phyloP scores from a whole-genome alignment of 768 basidiomycete species.

The Dioszegia hungarica region DNA sequence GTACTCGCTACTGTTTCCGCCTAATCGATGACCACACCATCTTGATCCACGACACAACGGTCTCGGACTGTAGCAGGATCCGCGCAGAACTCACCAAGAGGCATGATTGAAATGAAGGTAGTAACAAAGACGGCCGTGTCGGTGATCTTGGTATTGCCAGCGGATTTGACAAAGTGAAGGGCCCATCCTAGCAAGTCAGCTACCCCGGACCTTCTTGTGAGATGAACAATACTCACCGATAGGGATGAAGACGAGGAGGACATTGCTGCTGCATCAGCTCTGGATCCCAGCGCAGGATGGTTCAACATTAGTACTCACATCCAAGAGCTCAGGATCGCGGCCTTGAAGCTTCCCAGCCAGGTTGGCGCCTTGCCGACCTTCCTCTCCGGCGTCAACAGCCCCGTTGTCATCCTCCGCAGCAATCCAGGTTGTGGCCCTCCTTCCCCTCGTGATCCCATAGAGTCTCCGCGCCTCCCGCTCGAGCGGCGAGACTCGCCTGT shows the following conservation, averaged over 20 bases:
- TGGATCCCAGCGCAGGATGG: too few species aligned
- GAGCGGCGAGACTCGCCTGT: slow-evolving; percentile 1
- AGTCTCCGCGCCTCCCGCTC: not conserved
- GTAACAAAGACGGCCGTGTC: slow-evolving; percentile 55
- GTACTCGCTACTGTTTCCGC: too few species aligned
- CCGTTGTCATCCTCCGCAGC: slow-evolving; percentile 44
- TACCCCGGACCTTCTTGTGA: not conserved
- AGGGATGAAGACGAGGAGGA: slow-evolving; percentile 55
- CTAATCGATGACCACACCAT: too few species aligned
- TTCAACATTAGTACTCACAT: slow-evolving; percentile 24
- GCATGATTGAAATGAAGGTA: slow-evolving; percentile 55
- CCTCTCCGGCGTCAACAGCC: slow-evolving; percentile 41
- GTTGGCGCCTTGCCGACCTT: slow-evolving; percentile 39
- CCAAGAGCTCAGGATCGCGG: slow-evolving; percentile 38
- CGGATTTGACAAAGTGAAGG: slow-evolving; percentile 52
- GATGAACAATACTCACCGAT: slow-evolving; percentile 46
- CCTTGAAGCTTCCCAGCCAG: slow-evolving; percentile 25
- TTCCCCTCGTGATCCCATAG: not conserved
- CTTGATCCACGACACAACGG: too few species aligned
- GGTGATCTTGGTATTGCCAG: slow-evolving; percentile 38
- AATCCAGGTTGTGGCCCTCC: slow-evolving; percentile 26
- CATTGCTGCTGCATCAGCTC: slow-evolving; percentile 50
- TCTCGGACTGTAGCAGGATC: too few species aligned
- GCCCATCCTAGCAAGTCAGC: slow-evolving; percentile 47
- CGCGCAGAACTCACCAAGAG: slow-evolving; percentile 50